phyloP scores from a whole-genome alignment of 2,329 filamentous ascomycete genomes.

The Diplodia intermedia region DNA sequence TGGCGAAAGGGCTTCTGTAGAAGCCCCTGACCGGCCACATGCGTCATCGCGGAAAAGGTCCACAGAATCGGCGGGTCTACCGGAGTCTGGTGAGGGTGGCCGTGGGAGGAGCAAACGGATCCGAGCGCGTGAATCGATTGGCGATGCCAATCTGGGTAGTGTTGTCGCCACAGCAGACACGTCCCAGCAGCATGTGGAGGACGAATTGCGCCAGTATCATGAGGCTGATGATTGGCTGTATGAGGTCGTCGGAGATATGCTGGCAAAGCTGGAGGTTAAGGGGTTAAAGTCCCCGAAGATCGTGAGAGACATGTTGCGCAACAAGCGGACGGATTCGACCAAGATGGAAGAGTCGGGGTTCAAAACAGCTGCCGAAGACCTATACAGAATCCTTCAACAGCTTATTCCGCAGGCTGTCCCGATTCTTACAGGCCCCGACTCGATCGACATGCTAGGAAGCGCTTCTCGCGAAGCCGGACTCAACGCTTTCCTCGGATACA shows the following conservation, averaged over 20 bases:
- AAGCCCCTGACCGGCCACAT: conserved; percentile 44
- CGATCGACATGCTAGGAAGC: conserved; percentile 56
- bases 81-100: conserved; percentile 63
- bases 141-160: conserved; percentile 53
- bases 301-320: conserved; percentile 42
- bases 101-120: conserved; percentile 67
- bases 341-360: conserved; percentile 15
- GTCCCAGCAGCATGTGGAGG: conserved; percentile 59
- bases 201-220: conserved; percentile 60
- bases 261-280: conserved; percentile 60
- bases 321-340: conserved; percentile 32
- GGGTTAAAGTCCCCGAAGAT: conserved; percentile 53
- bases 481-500: conserved; percentile 64
- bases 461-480: conserved; percentile 59
- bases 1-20: conserved; percentile 15
- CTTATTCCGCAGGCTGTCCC: conserved; percentile 53
- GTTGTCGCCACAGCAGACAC: conserved; percentile 60
- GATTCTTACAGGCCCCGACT: conserved; percentile 57
- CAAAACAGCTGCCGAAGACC: conserved; percentile 50
- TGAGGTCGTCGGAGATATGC: conserved; percentile 59
- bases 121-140: conserved; percentile 64
- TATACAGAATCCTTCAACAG: conserved; percentile 49
- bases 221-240: conserved; percentile 66
- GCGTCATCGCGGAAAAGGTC: conserved; percentile 64
- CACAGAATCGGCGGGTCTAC: conserved; percentile 64